Evolutionary conservation across 257 asterid species (phyloP), one percentile per base, ranked within the genome.

Genomic region (Galeopsis tetrahit): DNA sequence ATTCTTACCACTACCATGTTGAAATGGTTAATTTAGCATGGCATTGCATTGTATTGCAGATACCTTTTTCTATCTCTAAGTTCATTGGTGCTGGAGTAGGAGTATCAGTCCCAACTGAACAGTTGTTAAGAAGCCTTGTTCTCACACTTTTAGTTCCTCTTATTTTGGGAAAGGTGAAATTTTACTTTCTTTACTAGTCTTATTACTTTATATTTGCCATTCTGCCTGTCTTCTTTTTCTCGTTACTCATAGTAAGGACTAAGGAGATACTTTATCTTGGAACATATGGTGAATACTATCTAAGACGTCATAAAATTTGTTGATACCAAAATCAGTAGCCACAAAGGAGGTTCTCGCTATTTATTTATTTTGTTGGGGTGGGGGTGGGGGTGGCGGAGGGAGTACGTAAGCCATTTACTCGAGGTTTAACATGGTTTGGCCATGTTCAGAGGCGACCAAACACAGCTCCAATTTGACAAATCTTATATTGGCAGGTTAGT

Each of bases 61-160:
- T 93, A 76, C 97, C 98, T 43, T 89, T 86, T 82, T 83, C 96
- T 35, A 75, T 94, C 80, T 84, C 97, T 48, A 94, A 80, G 82
- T 82, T 91, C 79, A 78, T 91, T 34, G 97, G 90, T 74, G 72
- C 89, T 58, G 97, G 97, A 64, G 93, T 89, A 5, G 98, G 98
- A 33, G 89, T 91, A 78, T 82, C 96, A 35, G 81, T 94, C 75
- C 95, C 97, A 15, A 61, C 95, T 17, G 88, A 83, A 73, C 84
- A 74, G 70, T 66, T 94, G 82, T 84, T 91, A 83, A 89, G 82
- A 91, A 89, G 91, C 83, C 97, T 91, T 69, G 83, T 91, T 82
- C 78, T 89, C 78, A 91, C 88, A 8, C 93, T 94, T 78, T 61
- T 91, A 72, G 88, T 91, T 81, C 98, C 97, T 70, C 90, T 89